Conservation (phyloP, 805 yeast genomes). For the Suhomyces prunicola region DNA sequence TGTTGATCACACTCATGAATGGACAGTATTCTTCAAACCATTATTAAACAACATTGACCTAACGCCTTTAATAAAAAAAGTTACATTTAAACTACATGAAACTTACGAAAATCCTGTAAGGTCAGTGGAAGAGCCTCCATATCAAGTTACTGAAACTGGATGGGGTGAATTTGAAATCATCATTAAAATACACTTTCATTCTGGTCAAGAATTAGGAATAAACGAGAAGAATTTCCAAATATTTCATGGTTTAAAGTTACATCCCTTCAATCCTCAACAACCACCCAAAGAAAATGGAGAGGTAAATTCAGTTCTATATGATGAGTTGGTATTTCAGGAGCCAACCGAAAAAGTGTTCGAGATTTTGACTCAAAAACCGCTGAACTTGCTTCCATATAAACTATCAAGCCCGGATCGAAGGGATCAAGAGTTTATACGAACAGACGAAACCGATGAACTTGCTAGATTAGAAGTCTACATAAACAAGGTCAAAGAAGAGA, state of each 20-base stretch:
- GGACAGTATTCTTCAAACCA: slow-evolving; percentile 94
- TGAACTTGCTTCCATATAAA: slow-evolving; percentile 45
- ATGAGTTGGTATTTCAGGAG: slow-evolving; percentile 91
- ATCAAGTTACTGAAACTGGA: slow-evolving; percentile 93
- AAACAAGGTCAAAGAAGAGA: slow-evolving; percentile 36
- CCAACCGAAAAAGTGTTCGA: slow-evolving; percentile 91
- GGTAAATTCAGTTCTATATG: slow-evolving; percentile 55
- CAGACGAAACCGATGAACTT: slow-evolving; percentile 40
- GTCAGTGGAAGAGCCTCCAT: slow-evolving; percentile 85
- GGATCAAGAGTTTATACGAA: slow-evolving; percentile 40
- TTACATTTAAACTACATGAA: slow-evolving; percentile 92
- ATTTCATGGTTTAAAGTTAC: slow-evolving; percentile 86
- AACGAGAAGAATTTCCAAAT: slow-evolving; percentile 83
- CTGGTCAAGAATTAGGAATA: slow-evolving; percentile 59
- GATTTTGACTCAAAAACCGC: slow-evolving; percentile 67
- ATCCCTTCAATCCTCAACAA: slow-evolving; percentile 64
- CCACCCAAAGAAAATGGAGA: slow-evolving; percentile 41
- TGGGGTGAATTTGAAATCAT: slow-evolving; percentile 99
- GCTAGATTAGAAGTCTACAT: slow-evolving; percentile 40
- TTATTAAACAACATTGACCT: slow-evolving; percentile 65
- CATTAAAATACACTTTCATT: slow-evolving; percentile 78
- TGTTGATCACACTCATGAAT: slow-evolving; percentile 86
- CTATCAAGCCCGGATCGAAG: slow-evolving; percentile 30
- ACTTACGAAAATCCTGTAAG: slow-evolving; percentile 88
- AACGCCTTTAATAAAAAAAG: slow-evolving; percentile 79